phyloP scores from a whole-genome alignment of 83 land plant species.

The Diphasiastrum complanatum region DNA sequence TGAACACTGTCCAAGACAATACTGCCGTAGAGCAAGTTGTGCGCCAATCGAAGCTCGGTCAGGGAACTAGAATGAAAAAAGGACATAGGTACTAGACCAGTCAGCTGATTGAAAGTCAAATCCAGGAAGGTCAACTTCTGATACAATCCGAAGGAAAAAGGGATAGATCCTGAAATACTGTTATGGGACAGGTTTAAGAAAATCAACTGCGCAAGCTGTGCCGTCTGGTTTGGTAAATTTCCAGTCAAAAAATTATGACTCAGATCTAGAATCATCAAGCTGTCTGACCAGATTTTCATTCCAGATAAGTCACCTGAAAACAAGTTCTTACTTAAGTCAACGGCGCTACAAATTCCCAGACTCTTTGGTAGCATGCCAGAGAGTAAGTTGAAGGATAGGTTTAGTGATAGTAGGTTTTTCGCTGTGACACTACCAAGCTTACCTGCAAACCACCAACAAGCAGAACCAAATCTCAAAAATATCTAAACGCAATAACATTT shows the following conservation, averaged over 20 bases:
- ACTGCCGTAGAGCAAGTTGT: conserved; percentile 41
- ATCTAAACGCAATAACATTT: too few relatives aligned
- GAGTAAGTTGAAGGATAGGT: conserved; percentile 25
- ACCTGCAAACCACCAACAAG: too few relatives aligned
- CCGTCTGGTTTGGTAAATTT: too few relatives aligned
- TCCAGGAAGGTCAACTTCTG: conserved; percentile 43
- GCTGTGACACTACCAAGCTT: neutral
- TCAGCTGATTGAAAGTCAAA: conserved; percentile 54
- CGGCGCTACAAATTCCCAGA: conserved; percentile 33
- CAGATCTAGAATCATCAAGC: conserved; percentile 8
- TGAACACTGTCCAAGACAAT: conserved; percentile 29
- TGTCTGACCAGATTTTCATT: conserved; percentile 44
- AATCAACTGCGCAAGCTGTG: too few relatives aligned
- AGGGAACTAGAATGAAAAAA: conserved; percentile 48
- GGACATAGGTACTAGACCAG: conserved; percentile 47
- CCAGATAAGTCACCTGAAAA: conserved; percentile 50
- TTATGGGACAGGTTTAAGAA: conserved; percentile 43
- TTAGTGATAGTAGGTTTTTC: conserved; percentile 11
- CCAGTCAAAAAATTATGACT: too few relatives aligned
- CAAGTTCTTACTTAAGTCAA: conserved; percentile 62
- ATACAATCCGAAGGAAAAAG: conserved; percentile 25
- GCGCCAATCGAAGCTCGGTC: conserved; percentile 41
- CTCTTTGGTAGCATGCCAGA: conserved; percentile 56
- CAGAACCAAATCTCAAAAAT: too few relatives aligned
- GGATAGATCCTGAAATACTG: conserved; percentile 43